Evolutionary conservation across 2,329 filamentous ascomycete species (phyloP).

Genomic region (Juglanconis oblonga): DNA sequence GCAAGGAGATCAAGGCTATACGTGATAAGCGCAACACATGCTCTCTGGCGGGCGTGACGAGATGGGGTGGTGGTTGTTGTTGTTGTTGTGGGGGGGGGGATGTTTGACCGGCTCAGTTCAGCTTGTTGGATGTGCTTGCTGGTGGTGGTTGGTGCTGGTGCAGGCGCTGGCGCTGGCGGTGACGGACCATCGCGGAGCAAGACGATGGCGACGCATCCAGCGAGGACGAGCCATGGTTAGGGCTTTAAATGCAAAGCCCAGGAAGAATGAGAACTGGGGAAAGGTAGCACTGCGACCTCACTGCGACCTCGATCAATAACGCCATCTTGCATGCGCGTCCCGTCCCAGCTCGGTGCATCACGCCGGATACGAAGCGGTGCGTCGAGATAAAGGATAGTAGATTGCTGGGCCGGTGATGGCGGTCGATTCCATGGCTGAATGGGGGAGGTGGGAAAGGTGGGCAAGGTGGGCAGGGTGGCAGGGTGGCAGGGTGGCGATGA

Average conservation of each 20-base stretch:
- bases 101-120: too few relatives aligned
- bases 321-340: background rate
- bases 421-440: background rate
- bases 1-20: too few relatives aligned
- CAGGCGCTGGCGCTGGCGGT: too few relatives aligned
- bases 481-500: background rate
- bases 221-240: background rate
- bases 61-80: too few relatives aligned
- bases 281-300: background rate
- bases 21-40: too few relatives aligned
- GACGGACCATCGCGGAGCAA: too few relatives aligned
- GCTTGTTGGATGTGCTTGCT: too few relatives aligned
- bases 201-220: too few relatives aligned
- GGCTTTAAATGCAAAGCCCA: background rate
- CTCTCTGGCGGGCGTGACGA: too few relatives aligned
- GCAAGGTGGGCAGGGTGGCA: background rate
- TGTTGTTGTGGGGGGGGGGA: too few relatives aligned
- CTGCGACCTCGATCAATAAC: background rate
- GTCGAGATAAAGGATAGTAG: background rate
- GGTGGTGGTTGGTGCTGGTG: too few relatives aligned
- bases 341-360: background rate
- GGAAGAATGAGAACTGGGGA: background rate
- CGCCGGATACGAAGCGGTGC: background rate
- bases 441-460: constrained; percentile 2
- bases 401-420: background rate